Conservation (phyloP, 164 flowering plant species). For the Pachysandra terminalis region DNA sequence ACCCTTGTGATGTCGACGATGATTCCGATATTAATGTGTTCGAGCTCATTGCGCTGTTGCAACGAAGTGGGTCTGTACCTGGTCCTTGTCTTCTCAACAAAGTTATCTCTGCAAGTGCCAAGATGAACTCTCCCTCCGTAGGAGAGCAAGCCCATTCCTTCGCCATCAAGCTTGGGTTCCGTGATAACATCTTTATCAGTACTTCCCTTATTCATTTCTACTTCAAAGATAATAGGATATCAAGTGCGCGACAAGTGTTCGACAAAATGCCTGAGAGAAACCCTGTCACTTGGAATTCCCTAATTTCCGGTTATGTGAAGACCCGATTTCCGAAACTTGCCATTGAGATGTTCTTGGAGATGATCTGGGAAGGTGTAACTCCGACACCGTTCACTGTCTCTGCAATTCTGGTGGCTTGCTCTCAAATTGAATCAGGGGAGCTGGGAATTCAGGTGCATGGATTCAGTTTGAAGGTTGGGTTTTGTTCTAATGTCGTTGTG, state of each 20-base stretch:
- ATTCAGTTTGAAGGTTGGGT: conserved; percentile 29
- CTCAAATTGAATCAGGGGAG: conserved; percentile 20
- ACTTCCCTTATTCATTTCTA: conserved; percentile 41
- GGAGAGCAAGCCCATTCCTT: conserved; percentile 35
- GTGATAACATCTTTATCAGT: conserved; percentile 26
- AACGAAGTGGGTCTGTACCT: conserved; percentile 1
- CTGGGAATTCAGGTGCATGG: conserved; percentile 41
- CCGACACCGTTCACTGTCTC: conserved; percentile 29
- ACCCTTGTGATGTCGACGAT: not conserved
- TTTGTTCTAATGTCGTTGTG: conserved; percentile 29
- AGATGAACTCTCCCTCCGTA: conserved; percentile 10
- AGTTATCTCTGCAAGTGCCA: conserved; percentile 32
- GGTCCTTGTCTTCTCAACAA: conserved; percentile 21
- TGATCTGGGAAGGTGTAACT: conserved; percentile 26
- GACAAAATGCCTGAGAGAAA: conserved; percentile 41
- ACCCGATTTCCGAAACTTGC: conserved; percentile 18
- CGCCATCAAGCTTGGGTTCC: conserved; percentile 33
- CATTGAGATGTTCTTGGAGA: conserved; percentile 23
- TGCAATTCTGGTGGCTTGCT: conserved; percentile 26
- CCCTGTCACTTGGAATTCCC: conserved; percentile 40
- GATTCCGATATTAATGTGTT: not conserved
- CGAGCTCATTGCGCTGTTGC: conserved; percentile 4
- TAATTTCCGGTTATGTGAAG: conserved; percentile 32
- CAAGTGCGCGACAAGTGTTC: conserved; percentile 28
- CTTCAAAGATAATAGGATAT: conserved; percentile 26